Percentiles rank a stretch among this genome's conserved stretches.
These are phyloP conservation scores for Xylaria castorea DNA, from an alignment of 495 filamentous ascomycete genomes.

Conservation along the genomic window DNA sequence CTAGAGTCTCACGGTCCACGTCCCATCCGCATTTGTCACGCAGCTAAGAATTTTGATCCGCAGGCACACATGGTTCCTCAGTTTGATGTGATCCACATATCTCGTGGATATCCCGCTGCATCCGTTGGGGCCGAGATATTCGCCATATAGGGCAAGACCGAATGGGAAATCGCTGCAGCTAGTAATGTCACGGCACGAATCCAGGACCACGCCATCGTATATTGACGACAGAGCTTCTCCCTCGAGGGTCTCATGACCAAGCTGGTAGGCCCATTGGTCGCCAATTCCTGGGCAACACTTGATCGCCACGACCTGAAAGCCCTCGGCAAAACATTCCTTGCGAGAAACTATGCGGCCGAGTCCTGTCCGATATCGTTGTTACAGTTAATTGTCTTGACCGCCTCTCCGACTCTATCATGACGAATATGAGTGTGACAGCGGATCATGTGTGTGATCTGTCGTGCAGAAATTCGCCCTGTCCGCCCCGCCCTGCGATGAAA, in stretches of 20 bases:
- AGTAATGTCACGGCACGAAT: constrained; percentile 39
- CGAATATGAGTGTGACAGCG: constrained; percentile 24
- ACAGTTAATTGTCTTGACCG: constrained; percentile 15
- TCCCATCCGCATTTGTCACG: constrained; percentile 20
- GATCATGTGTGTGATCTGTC: constrained; percentile 29
- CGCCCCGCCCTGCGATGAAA: constrained; percentile 23
- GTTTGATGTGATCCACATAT: constrained; percentile 41
- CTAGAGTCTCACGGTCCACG: constrained; percentile 22
- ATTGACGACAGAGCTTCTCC: constrained; percentile 35
- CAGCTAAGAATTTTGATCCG: constrained; percentile 34
- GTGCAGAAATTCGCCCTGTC: constrained; percentile 19
- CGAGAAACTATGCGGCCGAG: constrained; percentile 36
- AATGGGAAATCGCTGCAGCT: constrained; percentile 46
- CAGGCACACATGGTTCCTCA: constrained; percentile 35
- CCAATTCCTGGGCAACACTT: constrained; percentile 39
- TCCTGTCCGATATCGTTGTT: constrained; percentile 26
- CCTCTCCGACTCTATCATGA: constrained; percentile 21
- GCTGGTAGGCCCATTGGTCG: constrained; percentile 36
- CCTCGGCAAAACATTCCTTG: constrained; percentile 43
- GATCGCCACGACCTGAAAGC: constrained; percentile 37
- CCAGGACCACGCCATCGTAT: constrained; percentile 37
- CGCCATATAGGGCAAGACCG: constrained; percentile 38
- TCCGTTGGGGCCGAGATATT: constrained; percentile 34
- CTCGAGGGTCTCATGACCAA: constrained; percentile 20
- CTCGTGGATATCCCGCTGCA: constrained; percentile 39